Evolutionary conservation across 1,284 basidiomycete species (phyloP).

Genomic region (Cutaneotrichosporon mucoides): DNA sequence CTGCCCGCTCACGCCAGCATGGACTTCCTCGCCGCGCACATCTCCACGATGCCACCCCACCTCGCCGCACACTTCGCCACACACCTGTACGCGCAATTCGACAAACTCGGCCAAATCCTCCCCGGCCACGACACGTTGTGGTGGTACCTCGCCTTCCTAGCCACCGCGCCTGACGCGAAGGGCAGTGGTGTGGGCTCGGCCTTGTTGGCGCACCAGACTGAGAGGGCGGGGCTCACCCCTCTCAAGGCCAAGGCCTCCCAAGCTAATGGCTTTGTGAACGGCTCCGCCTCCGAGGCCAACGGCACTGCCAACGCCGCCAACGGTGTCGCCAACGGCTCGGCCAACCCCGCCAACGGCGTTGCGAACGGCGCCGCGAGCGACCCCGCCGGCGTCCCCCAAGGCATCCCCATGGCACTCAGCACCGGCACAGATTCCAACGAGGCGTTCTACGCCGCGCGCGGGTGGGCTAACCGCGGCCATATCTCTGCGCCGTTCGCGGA

Average conservation of each 20-base stretch:
- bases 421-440: neutral
- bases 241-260: neutral
- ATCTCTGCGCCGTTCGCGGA: neutral
- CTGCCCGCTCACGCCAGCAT: neutral
- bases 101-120: neutral
- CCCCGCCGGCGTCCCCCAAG: too few relatives aligned
- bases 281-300: neutral
- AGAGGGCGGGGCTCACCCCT: neutral
- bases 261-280: neutral
- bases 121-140: neutral
- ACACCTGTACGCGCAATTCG: neutral
- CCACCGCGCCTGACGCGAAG: neutral
- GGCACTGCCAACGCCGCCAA: neutral
- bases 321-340: too few relatives aligned
- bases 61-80: neutral
- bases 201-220: neutral
- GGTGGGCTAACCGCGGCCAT: neutral
- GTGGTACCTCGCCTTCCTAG: conserved; percentile 1
- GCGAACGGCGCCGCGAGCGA: neutral
- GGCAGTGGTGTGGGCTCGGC: neutral
- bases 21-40: neutral
- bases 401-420: neutral
- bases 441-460: neutral
- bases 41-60: neutral
- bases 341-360: neutral